A percentile compares a stretch with the other conserved stretches of the same genome.
Evolutionary conservation across 495 filamentous ascomycete species (phyloP).

Genomic region (Elasticomyces elasticus): DNA sequence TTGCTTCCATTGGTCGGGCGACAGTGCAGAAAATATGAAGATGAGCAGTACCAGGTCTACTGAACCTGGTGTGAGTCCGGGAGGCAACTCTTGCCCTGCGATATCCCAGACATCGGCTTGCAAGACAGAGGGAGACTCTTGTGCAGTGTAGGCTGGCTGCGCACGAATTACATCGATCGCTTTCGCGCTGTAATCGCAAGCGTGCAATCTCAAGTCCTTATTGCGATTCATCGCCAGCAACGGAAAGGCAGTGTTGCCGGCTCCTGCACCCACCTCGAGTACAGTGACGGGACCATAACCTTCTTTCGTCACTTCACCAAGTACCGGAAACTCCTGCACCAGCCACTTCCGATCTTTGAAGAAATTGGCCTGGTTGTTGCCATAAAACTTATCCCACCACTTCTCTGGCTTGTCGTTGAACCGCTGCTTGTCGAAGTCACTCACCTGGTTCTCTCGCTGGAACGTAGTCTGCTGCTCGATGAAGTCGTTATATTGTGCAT

Average conservation of each 20-base stretch:
- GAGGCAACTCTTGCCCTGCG: slow-evolving; percentile 51
- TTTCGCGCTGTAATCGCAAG: slow-evolving; percentile 86
- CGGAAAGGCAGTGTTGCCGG: slow-evolving; percentile 93
- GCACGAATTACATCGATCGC: slow-evolving; percentile 80
- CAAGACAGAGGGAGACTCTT: slow-evolving; percentile 48
- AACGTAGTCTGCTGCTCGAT: slow-evolving; percentile 68
- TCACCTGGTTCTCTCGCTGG: slow-evolving; percentile 74
- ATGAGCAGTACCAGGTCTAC: slow-evolving; percentile 89
- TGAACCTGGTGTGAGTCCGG: slow-evolving; percentile 58
- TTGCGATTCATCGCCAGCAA: slow-evolving; percentile 74
- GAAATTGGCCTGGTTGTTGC: slow-evolving; percentile 88
- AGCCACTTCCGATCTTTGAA: slow-evolving; percentile 99
- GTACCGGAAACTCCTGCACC: slow-evolving; percentile 82
- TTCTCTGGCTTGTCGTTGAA: slow-evolving; percentile 85
- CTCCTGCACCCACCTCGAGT: slow-evolving; percentile 88
- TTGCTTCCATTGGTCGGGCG: slow-evolving; percentile 70
- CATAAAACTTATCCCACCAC: slow-evolving; percentile 97
- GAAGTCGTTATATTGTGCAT: slow-evolving; percentile 71
- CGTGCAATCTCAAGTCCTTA: slow-evolving; percentile 64
- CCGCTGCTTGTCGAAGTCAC: slow-evolving; percentile 71
- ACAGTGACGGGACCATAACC: slow-evolving; percentile 53
- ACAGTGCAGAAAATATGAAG: slow-evolving; percentile 91
- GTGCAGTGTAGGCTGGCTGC: slow-evolving; percentile 52
- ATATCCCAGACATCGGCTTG: slow-evolving; percentile 90
- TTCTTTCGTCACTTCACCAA: slow-evolving; percentile 56